phyloP scores from a whole-genome alignment of 1,284 basidiomycete genomes.

The Cryptococcus sp. region DNA sequence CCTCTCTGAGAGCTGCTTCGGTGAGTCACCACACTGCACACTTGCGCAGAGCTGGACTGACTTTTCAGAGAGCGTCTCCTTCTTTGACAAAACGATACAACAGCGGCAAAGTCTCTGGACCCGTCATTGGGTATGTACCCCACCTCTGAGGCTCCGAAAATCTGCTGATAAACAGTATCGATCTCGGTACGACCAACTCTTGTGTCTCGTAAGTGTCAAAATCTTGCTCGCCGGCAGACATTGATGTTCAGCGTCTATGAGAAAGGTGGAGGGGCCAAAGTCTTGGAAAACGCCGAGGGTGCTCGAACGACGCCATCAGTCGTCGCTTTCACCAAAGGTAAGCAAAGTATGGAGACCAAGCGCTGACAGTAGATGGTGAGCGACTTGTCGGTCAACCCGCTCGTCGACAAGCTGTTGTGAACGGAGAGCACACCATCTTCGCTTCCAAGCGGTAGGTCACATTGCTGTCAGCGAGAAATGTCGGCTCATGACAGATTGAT shows the following conservation, averaged over 20 bases:
- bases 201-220: constrained; percentile 61
- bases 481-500: constrained; percentile 55
- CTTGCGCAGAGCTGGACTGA: too few relatives aligned
- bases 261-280: constrained; percentile 77
- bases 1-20: constrained; percentile 19
- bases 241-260: constrained; percentile 63
- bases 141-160: too few relatives aligned
- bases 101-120: constrained; percentile 50
- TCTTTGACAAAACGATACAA: constrained; percentile 45
- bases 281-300: constrained; percentile 97
- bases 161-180: constrained; percentile 38
- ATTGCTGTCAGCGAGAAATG: neutral
- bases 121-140: constrained; percentile 45
- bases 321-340: constrained; percentile 89
- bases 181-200: constrained; percentile 61
- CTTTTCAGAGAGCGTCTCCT: constrained; percentile 27
- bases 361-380: constrained; percentile 57
- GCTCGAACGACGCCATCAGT: constrained; percentile 96
- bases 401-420: constrained; percentile 95
- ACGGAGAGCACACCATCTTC: constrained; percentile 88
- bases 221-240: neutral
- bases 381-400: constrained; percentile 93
- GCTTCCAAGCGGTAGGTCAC: constrained; percentile 75
- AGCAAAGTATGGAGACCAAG: neutral
- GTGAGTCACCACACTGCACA: neutral